Conservation (phyloP, 768 basidiomycete species). For the Phallus indusiatus region DNA sequence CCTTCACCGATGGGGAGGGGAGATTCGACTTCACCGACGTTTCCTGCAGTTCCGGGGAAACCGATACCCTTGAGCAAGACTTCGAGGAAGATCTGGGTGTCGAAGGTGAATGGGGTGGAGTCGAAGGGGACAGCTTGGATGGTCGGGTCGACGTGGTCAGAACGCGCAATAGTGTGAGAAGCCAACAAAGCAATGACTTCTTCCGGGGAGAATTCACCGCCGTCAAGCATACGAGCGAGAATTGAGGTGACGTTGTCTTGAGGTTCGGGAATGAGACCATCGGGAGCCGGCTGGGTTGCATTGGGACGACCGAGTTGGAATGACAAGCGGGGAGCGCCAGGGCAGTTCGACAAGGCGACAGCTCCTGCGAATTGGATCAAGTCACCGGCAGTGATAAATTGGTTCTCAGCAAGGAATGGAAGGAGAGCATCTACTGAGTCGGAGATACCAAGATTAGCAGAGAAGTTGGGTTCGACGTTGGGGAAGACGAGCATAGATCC, state of each 20-base stretch:
- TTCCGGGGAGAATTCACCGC: slow-evolving; percentile 10
- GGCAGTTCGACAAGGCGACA: slow-evolving; percentile 19
- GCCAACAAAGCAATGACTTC: slow-evolving; percentile 19
- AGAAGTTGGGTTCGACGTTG: slow-evolving; percentile 31
- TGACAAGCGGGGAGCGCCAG: slow-evolving; percentile 20
- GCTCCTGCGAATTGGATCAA: slow-evolving; percentile 22
- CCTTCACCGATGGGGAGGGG: slow-evolving; percentile 5
- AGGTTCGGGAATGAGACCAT: slow-evolving; percentile 16
- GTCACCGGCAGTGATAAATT: slow-evolving; percentile 16
- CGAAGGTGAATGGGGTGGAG: slow-evolving; percentile 22
- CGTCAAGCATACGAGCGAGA: slow-evolving; percentile 18
- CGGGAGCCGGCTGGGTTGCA: slow-evolving; percentile 14
- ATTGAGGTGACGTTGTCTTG: slow-evolving; percentile 16
- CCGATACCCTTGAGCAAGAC: slow-evolving; percentile 21
- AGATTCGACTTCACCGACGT: slow-evolving; percentile 17
- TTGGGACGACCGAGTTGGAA: slow-evolving; percentile 15
- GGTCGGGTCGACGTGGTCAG: slow-evolving; percentile 10
- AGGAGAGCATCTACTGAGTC: slow-evolving; percentile 15
- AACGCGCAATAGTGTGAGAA: slow-evolving; percentile 19
- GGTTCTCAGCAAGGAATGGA: slow-evolving; percentile 11
- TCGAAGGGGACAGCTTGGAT: slow-evolving; percentile 20
- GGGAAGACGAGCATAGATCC: slow-evolving; percentile 41
- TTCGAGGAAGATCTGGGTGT: slow-evolving; percentile 25
- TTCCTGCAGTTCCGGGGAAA: slow-evolving; percentile 28
- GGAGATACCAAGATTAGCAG: slow-evolving; percentile 17